Evolutionary conservation across 140 eudicot genomes (phyloP).

Genomic region (Anethum foeniculum): DNA sequence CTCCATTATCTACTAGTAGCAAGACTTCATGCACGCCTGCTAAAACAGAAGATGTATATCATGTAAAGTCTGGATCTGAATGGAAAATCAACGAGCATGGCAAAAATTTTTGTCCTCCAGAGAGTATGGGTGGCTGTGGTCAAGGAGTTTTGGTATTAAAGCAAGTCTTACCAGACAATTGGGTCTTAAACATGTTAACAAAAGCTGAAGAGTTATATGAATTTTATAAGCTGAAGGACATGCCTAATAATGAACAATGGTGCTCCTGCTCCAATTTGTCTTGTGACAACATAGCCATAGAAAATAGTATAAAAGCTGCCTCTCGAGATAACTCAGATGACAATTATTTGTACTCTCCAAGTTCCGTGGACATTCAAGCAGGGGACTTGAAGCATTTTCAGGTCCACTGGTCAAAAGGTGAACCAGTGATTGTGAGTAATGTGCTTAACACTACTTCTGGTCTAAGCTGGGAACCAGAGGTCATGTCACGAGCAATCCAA

Average conservation of each 20-base stretch:
- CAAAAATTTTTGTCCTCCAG: slow-evolving; percentile 34
- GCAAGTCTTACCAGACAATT: slow-evolving; percentile 12
- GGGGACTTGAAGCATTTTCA: slow-evolving; percentile 38
- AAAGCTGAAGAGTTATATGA: slow-evolving; percentile 18
- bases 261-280: slow-evolving; percentile 18
- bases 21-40: not conserved
- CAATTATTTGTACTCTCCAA: slow-evolving; percentile 32
- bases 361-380: slow-evolving; percentile 19
- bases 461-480: slow-evolving; percentile 63
- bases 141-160: slow-evolving; percentile 17
- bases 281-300: not conserved
- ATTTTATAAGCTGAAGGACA: slow-evolving; percentile 8
- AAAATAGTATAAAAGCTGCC: slow-evolving; percentile 21
- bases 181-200: slow-evolving; percentile 23
- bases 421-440: slow-evolving; percentile 36
- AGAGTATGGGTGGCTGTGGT: slow-evolving; percentile 28
- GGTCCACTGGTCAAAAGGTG: slow-evolving; percentile 40
- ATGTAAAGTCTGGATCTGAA: slow-evolving; percentile 8
- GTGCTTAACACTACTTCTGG: slow-evolving; percentile 36
- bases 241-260: not conserved
- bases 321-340: slow-evolving; percentile 29
- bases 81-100: slow-evolving; percentile 32
- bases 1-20: not conserved
- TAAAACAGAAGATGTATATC: not conserved
- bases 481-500: slow-evolving; percentile 47